Evolutionary conservation across 345 rosid genomes (phyloP).

Genomic region (Linum trigynum): DNA sequence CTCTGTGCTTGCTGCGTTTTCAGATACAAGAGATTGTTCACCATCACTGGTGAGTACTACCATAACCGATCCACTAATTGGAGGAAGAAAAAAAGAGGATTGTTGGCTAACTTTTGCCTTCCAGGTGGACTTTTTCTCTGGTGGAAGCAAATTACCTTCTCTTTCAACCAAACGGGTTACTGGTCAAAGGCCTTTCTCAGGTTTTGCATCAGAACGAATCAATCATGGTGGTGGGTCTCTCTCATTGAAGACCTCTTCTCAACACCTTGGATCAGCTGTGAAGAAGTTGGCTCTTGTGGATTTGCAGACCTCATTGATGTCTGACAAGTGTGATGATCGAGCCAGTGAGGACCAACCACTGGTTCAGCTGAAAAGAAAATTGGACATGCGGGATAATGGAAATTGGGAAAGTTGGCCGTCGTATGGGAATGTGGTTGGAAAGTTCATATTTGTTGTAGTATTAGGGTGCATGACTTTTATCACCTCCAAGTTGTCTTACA

Average conservation of each 20-base stretch:
- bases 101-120: conserved; percentile 17
- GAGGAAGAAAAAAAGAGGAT: background rate
- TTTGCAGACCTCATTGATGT: conserved; percentile 37
- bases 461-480: conserved; percentile 49
- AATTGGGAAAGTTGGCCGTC: conserved; percentile 49
- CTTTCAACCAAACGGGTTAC: conserved; percentile 20
- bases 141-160: conserved; percentile 32
- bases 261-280: conserved; percentile 59
- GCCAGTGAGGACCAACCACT: conserved; percentile 37
- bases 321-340: conserved; percentile 36
- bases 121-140: conserved; percentile 59
- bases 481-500: conserved; percentile 38
- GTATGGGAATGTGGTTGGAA: conserved; percentile 30
- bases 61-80: background rate
- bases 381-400: conserved; percentile 38
- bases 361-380: conserved; percentile 49
- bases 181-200: conserved; percentile 49
- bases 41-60: conserved; percentile 60
- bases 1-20: conserved; percentile 61
- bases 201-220: conserved; percentile 33
- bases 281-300: conserved; percentile 64
- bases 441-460: conserved; percentile 39
- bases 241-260: conserved; percentile 36
- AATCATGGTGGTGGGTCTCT: conserved; percentile 31
- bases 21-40: conserved; percentile 79